These are phyloP conservation scores for Amauroascus verrucosus DNA, from an alignment of 2,329 filamentous ascomycete species.

Conservation along the genomic window DNA sequence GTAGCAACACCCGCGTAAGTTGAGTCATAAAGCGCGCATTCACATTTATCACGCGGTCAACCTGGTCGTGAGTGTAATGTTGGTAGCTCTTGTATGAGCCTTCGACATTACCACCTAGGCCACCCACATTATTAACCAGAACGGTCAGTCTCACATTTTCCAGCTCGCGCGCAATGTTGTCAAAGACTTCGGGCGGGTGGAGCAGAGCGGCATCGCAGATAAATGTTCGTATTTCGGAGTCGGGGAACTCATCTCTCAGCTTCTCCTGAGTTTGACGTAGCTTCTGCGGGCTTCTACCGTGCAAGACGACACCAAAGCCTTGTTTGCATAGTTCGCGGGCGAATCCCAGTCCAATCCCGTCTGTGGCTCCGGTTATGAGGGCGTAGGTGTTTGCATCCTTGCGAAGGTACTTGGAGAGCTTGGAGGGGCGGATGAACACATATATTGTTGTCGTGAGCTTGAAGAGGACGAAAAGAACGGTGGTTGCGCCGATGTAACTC, in stretches of 20 bases:
- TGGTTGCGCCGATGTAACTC: slow-evolving; percentile 8
- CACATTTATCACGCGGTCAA: slow-evolving; percentile 38
- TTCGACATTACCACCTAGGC: slow-evolving; percentile 18
- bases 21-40: slow-evolving; percentile 44
- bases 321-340: slow-evolving; percentile 41
- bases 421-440: slow-evolving; percentile 17
- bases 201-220: slow-evolving; percentile 37
- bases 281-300: slow-evolving; percentile 46
- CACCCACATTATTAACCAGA: slow-evolving; percentile 50
- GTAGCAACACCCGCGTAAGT: slow-evolving; percentile 40
- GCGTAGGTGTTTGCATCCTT: slow-evolving; percentile 32
- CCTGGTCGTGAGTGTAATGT: slow-evolving; percentile 27
- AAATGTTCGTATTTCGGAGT: slow-evolving; percentile 31
- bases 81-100: slow-evolving; percentile 30
- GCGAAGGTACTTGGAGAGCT: slow-evolving; percentile 17
- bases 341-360: slow-evolving; percentile 47
- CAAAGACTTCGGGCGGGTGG: slow-evolving; percentile 17
- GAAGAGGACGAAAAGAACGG: slow-evolving; percentile 9
- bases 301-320: slow-evolving; percentile 49
- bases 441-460: slow-evolving; percentile 10
- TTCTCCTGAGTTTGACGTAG: slow-evolving; percentile 35
- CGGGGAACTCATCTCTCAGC: slow-evolving; percentile 35
- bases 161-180: slow-evolving; percentile 23
- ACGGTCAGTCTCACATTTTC: slow-evolving; percentile 40
- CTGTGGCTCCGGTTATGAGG: slow-evolving; percentile 45